A percentile compares a stretch with the other conserved stretches of the same genome.
phyloP scores from a whole-genome alignment of 495 filamentous ascomycete species.

The Usnea hakonensis region DNA sequence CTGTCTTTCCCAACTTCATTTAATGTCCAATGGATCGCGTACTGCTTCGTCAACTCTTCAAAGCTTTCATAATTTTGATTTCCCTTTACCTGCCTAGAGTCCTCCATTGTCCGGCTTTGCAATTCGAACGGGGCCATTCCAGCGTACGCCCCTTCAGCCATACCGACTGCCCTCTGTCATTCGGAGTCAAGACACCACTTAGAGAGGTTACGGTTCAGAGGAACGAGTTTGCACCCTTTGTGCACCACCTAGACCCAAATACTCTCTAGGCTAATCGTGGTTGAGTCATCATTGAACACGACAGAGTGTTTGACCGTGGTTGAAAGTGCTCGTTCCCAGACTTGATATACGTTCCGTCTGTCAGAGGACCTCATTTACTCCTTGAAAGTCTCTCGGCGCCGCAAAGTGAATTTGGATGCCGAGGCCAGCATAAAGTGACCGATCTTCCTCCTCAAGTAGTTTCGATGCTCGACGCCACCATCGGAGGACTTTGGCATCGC shows the following conservation, averaged over 20 bases:
- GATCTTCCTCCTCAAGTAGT: not conserved
- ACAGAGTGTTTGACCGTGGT: not conserved
- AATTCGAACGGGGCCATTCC: not conserved
- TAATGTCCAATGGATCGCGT: constrained; percentile 1
- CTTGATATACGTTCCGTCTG: not conserved
- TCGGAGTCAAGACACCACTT: not conserved
- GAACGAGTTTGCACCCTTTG: not conserved
- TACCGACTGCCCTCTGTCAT: not conserved
- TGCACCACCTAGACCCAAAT: not conserved
- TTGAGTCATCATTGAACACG: not conserved
- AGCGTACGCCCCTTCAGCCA: not conserved
- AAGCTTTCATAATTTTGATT: not conserved
- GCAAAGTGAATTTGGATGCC: not conserved
- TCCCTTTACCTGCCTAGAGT: not conserved
- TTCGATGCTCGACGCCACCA: not conserved
- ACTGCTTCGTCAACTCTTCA: not conserved
- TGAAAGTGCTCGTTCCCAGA: not conserved
- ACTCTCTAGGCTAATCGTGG: not conserved
- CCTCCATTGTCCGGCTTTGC: not conserved
- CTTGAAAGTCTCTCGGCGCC: not conserved
- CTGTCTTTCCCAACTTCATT: not conserved
- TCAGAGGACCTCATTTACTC: not conserved
- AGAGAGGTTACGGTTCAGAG: not conserved
- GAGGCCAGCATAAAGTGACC: not conserved
- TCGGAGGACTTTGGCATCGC: not conserved